A percentile compares a stretch with the other conserved stretches of the same genome.
Evolutionary conservation across 768 basidiomycete genomes (phyloP).

Genomic region (Mycena albidolilacea): DNA sequence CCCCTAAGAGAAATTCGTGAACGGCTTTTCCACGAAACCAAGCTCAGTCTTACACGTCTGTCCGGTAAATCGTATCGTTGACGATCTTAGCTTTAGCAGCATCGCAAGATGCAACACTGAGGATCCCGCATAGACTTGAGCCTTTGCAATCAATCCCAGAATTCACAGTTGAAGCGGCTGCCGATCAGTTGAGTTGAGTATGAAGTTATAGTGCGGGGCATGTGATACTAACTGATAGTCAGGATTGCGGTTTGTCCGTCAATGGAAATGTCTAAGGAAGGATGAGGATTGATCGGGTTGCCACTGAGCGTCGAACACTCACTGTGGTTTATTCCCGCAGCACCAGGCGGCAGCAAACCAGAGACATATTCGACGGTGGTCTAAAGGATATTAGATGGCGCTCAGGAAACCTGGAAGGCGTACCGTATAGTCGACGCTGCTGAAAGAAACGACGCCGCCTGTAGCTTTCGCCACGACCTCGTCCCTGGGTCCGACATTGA

Average conservation of each 20-base stretch:
- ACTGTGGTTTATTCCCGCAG: slow-evolving; percentile 63
- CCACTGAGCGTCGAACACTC: not conserved
- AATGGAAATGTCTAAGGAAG: slow-evolving; percentile 56
- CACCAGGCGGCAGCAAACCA: slow-evolving; percentile 58
- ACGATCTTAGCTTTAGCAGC: slow-evolving; percentile 32
- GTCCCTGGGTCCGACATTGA: not conserved
- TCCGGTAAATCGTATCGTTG: slow-evolving; percentile 28
- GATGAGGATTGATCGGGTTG: not conserved
- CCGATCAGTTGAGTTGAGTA: not conserved
- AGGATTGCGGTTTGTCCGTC: slow-evolving; percentile 61
- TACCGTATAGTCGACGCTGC: slow-evolving; percentile 49
- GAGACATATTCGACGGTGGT: slow-evolving; percentile 55
- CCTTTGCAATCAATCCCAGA: slow-evolving; percentile 37
- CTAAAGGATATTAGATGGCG: not conserved
- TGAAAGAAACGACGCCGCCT: slow-evolving; percentile 26
- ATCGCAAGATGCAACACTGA: slow-evolving; percentile 33
- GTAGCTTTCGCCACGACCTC: slow-evolving; percentile 30
- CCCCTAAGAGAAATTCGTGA: not conserved
- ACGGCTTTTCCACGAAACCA: not conserved
- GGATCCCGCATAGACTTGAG: slow-evolving; percentile 27
- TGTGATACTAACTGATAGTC: slow-evolving; percentile 50
- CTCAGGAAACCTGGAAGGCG: slow-evolving; percentile 45
- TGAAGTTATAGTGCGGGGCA: not conserved
- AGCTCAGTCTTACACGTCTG: slow-evolving; percentile 23
- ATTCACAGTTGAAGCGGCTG: slow-evolving; percentile 12